These are phyloP conservation scores for Auricularia sp. DNA, from an alignment of 768 basidiomycete species.

Conservation along the genomic window DNA sequence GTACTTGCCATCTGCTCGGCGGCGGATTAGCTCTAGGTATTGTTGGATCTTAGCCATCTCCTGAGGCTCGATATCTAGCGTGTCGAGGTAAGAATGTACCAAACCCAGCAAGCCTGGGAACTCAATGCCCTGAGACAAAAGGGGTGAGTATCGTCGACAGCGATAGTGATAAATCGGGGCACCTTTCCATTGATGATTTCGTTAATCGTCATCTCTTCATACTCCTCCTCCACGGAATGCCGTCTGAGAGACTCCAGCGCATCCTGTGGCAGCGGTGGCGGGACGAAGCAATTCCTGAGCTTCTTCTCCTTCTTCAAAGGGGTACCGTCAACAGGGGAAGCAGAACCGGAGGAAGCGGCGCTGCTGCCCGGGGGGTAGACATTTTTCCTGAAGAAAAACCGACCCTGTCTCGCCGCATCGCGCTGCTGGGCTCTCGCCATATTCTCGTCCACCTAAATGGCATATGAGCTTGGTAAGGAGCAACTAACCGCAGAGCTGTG, in stretches of 20 bases:
- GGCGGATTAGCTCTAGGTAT: slow-evolving; percentile 72
- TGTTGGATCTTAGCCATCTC: slow-evolving; percentile 53
- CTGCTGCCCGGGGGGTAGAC: slow-evolving; percentile 49
- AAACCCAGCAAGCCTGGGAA: slow-evolving; percentile 79
- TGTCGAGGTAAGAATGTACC: slow-evolving; percentile 75
- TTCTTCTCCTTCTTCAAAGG: slow-evolving; percentile 32
- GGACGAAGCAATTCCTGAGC: slow-evolving; percentile 62
- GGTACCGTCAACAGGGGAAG: not conserved
- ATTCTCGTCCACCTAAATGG: slow-evolving; percentile 82
- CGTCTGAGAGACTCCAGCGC: slow-evolving; percentile 17
- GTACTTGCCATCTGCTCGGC: slow-evolving; percentile 65
- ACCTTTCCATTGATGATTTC: slow-evolving; percentile 85
- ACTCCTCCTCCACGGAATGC: slow-evolving; percentile 62
- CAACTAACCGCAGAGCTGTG: not conserved
- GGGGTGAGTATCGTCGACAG: too few relatives aligned
- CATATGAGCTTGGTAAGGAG: slow-evolving; percentile 4
- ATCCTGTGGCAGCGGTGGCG: slow-evolving; percentile 39
- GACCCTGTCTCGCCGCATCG: slow-evolving; percentile 58
- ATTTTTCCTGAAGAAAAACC: slow-evolving; percentile 85
- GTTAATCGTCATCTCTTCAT: slow-evolving; percentile 83
- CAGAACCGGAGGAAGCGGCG: slow-evolving; percentile 19
- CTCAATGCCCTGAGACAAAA: slow-evolving; percentile 27
- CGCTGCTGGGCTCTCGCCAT: slow-evolving; percentile 84
- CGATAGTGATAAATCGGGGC: too few relatives aligned
- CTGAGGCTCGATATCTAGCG: slow-evolving; percentile 60